Evolutionary conservation across 1,139 yeast genomes (phyloP).

Genomic region (Arxiozyma bovina): DNA sequence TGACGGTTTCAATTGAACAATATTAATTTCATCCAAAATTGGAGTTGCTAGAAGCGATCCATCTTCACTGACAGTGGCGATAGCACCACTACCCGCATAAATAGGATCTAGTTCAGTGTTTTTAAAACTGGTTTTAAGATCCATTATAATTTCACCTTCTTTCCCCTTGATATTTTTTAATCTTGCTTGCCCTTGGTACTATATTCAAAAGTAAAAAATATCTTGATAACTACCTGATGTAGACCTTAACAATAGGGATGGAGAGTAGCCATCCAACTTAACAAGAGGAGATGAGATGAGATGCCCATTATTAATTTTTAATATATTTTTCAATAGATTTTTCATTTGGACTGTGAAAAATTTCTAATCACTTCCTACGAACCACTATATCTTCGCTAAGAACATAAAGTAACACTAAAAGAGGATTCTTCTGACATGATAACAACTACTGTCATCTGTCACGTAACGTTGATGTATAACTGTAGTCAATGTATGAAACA

Average conservation of each 20-base stretch:
- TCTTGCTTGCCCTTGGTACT: background rate
- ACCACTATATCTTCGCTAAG: background rate
- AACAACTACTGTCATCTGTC: background rate
- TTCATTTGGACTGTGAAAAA: background rate
- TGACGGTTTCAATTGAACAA: constrained; percentile 52
- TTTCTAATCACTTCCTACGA: background rate
- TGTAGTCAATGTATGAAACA: too few species aligned
- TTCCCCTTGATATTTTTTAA: background rate
- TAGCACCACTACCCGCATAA: constrained; percentile 69
- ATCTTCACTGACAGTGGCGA: constrained; percentile 59
- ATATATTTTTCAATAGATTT: background rate
- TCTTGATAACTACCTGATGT: background rate
- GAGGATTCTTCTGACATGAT: background rate
- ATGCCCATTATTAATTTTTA: constrained; percentile 4
- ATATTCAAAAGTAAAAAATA: background rate
- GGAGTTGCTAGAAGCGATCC: constrained; percentile 75
- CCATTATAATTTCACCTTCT: constrained; percentile 14
- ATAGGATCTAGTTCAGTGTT: constrained; percentile 57
- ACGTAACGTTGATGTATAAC: too few species aligned
- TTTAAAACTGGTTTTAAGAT: constrained; percentile 35
- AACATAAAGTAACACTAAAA: background rate
- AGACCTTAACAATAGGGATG: background rate
- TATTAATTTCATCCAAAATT: constrained; percentile 59
- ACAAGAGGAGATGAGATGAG: constrained; percentile 13
- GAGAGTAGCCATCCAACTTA: background rate